Evolutionary conservation across 1,284 basidiomycete genomes (phyloP).

Genomic region (Pseudomicrostroma phylloplanum): DNA sequence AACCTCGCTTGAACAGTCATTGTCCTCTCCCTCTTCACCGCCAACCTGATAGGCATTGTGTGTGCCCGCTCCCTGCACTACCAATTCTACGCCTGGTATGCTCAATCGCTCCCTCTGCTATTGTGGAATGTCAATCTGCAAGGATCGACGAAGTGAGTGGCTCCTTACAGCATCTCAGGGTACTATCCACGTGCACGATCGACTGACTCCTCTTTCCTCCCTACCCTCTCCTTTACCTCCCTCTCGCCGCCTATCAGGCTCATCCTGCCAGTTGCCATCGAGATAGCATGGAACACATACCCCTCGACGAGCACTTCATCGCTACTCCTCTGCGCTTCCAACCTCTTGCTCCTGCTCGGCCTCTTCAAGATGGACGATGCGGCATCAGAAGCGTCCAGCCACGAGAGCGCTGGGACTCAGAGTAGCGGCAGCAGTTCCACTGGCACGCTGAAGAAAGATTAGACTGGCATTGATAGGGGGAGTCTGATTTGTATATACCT

Average conservation of each 20-base stretch:
- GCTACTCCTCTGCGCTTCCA: constrained; percentile 1
- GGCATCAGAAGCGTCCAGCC: no score
- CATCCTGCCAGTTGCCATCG: constrained; percentile 15
- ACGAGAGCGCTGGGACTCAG: no score
- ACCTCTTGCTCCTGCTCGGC: constrained; percentile 11
- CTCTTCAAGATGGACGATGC: constrained; percentile 1
- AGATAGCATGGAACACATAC: constrained; percentile 19
- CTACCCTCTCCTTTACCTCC: no score
- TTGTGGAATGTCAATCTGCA: constrained; percentile 57
- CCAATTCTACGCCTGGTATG: constrained; percentile 98
- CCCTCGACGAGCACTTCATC: constrained; percentile 18
- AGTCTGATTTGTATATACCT: neutral
- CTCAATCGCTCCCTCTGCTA: constrained; percentile 81
- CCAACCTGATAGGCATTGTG: constrained; percentile 82
- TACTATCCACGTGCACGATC: neutral
- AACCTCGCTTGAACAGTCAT: constrained; percentile 59
- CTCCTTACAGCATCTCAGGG: neutral
- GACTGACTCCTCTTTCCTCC: neutral
- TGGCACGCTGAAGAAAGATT: no score
- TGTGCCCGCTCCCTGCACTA: constrained; percentile 96
- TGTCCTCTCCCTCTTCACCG: constrained; percentile 68
- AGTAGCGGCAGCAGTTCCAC: no score
- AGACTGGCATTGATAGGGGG: no score
- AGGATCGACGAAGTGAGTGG: constrained; percentile 19
- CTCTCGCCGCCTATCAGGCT: constrained; percentile 5